Base-by-base conservation (phyloP, 73 alveolate genomes). In the Tetrahymena elliotti region DNA sequence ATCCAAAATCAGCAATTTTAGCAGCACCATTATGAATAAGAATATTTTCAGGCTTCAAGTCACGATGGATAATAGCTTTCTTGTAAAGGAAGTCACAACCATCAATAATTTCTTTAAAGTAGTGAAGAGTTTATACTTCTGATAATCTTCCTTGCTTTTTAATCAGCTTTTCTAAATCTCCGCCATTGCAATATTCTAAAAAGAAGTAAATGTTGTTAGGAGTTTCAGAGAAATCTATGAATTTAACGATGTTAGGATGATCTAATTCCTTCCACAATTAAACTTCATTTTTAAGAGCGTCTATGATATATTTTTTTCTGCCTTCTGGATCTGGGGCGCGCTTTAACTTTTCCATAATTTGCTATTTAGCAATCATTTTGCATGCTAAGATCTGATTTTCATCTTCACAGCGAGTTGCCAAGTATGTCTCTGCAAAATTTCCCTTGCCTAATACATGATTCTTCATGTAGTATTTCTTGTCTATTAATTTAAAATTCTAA, bases 1-100 rank as follows among this genome's bases (percentile, higher is more conserved):
- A 94, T 18, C 96, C 96, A 92, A 94, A 94, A 94, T 94, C 96
- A 18, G 96, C 96, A n/a, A 94, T 84, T 35, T 94, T 94, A 16
- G 95, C 95, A 38, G 53, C 36, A 39, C 96, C 96, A 84, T 94
- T 94, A 41, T 94, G 96, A 33, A 94, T 88, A 24, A 94, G 94
- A 13, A 94, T 94, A 53, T 94, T 94, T 84, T 94, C 96, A n/a
- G 96, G 96, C 53, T 94, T 94, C 33, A 94, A 31, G 47, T 94
- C 96, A 47, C 96, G 54, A 36, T 94, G 96, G 27, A 88, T 83
- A 31, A 94, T 94, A 35, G 84, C 68, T 38, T 84, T 94, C 52
- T 94, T 94, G 92, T 94, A 94, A 33, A 94, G 92, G 93, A 84
- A 84, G 12, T 83, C 52, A 33, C 95, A 94, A n/a, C 96, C 96